phyloP scores from a whole-genome alignment of 768 basidiomycete genomes.

The Tulasnella calospora region DNA sequence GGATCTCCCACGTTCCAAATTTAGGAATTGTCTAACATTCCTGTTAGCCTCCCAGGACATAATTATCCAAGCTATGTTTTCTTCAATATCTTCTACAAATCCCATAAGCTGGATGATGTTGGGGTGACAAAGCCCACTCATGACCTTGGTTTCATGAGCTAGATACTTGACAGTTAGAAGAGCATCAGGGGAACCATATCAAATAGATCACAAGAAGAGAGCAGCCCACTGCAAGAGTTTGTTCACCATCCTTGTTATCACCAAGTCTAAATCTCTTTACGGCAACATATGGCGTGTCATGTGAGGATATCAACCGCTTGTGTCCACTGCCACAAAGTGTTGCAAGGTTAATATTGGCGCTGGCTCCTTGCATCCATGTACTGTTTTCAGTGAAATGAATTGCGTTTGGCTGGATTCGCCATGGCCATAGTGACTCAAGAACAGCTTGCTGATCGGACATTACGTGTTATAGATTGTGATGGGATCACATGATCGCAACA shows the following conservation, averaged over 20 bases:
- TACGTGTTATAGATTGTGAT: too few species aligned
- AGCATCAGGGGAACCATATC: background rate
- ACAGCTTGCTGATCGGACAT: background rate
- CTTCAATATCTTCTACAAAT: background rate
- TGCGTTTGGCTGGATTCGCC: background rate
- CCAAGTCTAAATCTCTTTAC: background rate
- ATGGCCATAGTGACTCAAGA: background rate
- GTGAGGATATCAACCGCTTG: background rate
- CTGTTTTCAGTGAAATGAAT: background rate
- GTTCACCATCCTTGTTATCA: background rate
- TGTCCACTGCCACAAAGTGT: background rate
- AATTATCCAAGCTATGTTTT: background rate
- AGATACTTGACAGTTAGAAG: background rate
- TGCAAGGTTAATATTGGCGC: background rate
- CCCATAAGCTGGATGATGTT: background rate
- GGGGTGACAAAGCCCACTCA: background rate
- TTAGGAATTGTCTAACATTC: background rate
- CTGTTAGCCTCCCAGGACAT: background rate
- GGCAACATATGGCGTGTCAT: background rate
- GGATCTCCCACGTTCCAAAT: background rate
- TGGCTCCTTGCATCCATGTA: background rate
- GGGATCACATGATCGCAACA: too few species aligned
- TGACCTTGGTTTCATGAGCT: background rate
- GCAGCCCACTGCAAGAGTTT: background rate
- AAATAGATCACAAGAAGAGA: background rate